phyloP scores from a whole-genome alignment of 768 basidiomycete species.

The Megacollybia marginata region DNA sequence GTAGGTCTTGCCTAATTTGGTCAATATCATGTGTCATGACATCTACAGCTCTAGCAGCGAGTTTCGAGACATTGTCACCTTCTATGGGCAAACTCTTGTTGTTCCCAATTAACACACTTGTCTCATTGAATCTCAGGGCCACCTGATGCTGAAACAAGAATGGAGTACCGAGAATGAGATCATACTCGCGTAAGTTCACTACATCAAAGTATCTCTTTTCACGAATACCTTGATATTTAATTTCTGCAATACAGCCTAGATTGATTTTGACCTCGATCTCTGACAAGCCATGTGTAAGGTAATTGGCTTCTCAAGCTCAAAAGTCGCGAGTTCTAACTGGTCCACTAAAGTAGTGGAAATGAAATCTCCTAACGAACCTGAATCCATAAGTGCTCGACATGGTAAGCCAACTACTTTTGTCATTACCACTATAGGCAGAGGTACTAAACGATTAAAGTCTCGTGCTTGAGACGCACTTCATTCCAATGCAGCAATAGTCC shows the following conservation, averaged over 20 bases:
- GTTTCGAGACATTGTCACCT: slow-evolving; percentile 3
- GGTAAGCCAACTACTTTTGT: slow-evolving; percentile 24
- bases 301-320: slow-evolving; percentile 21
- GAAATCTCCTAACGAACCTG: slow-evolving; percentile 33
- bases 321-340: slow-evolving; percentile 22
- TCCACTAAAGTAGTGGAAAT: slow-evolving; percentile 27
- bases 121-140: slow-evolving; percentile 16
- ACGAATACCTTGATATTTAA: slow-evolving; percentile 28
- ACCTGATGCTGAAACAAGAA: slow-evolving; percentile 28
- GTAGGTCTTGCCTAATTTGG: slow-evolving; percentile 7
- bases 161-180: slow-evolving; percentile 32
- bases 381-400: slow-evolving; percentile 26
- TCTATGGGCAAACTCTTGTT: slow-evolving; percentile 9
- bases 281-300: slow-evolving; percentile 30
- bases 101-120: slow-evolving; percentile 17
- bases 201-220: slow-evolving; percentile 24
- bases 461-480: slow-evolving; percentile 14
- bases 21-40: slow-evolving; percentile 7
- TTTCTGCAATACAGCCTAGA: slow-evolving; percentile 8
- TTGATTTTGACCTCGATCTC: slow-evolving; percentile 32
- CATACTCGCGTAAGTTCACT: slow-evolving; percentile 30
- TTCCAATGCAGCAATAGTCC: too few species aligned
- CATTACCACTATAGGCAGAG: slow-evolving; percentile 23
- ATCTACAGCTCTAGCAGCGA: slow-evolving; percentile 6
- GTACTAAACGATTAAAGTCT: slow-evolving; percentile 11